A percentile compares a stretch with the other conserved stretches of the same genome.
These are phyloP conservation scores for Neofusicoccum kwambonambiense DNA, from an alignment of 2,329 filamentous ascomycete genomes.

Conservation along the genomic window DNA sequence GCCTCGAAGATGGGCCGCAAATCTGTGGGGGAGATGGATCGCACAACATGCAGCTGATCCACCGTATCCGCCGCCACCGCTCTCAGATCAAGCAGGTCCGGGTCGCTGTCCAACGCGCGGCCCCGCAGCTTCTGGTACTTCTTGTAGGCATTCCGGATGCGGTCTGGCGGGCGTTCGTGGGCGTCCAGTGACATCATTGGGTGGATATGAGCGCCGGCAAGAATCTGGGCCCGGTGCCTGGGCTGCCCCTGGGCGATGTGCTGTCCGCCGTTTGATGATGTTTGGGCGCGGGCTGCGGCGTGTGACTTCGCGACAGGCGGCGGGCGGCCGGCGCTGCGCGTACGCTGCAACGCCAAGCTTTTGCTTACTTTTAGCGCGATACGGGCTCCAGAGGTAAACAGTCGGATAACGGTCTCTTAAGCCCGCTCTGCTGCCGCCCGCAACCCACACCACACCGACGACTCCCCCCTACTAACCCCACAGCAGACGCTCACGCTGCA, in stretches of 20 bases:
- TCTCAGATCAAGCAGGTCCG: slow-evolving; percentile 43
- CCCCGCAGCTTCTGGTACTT: slow-evolving; percentile 61
- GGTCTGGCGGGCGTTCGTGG: slow-evolving; percentile 71
- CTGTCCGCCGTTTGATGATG: not conserved
- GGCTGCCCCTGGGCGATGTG: not conserved
- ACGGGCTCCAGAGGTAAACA: slow-evolving; percentile 13
- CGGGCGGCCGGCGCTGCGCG: not conserved
- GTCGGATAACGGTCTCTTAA: slow-evolving; percentile 17
- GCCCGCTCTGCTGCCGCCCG: slow-evolving; percentile 6
- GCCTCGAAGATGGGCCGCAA: not conserved
- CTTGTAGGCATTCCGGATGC: slow-evolving; percentile 73
- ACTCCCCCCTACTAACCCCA: slow-evolving; percentile 15
- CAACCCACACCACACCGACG: not conserved
- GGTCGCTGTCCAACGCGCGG: slow-evolving; percentile 49
- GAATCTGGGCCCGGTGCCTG: not conserved
- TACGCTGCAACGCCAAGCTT: slow-evolving; percentile 8
- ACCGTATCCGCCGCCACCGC: slow-evolving; percentile 26
- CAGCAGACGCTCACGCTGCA: not conserved
- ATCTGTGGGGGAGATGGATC: not conserved
- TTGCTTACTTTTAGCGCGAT: slow-evolving; percentile 16
- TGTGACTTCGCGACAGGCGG: slow-evolving; percentile 12
- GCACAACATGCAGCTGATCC: slow-evolving; percentile 39
- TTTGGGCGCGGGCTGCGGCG: not conserved
- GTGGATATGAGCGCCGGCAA: not conserved
- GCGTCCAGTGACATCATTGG: slow-evolving; percentile 59